These are phyloP conservation scores for Lithohypha guttulata DNA, from an alignment of 2,329 filamentous ascomycete genomes.

Conservation along the genomic window DNA sequence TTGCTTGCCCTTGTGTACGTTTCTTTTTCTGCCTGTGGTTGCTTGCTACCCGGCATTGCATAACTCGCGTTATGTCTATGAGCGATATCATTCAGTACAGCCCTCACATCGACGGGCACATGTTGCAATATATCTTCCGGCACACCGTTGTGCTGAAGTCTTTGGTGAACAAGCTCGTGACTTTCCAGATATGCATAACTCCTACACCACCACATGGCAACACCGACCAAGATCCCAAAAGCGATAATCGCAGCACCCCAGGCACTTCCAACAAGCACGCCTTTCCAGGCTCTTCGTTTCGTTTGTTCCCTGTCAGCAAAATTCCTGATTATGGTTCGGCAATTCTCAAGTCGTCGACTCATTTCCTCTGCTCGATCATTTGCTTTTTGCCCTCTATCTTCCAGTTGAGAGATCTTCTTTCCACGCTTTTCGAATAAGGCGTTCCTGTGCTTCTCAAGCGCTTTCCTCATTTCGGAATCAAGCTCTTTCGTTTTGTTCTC, in stretches of 20 bases:
- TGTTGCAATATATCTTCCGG: background rate
- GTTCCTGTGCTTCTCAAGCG: background rate
- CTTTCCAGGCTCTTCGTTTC: slow-evolving; percentile 8
- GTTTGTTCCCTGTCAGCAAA: slow-evolving; percentile 3
- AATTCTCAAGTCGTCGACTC: slow-evolving; percentile 6
- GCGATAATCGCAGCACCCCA: slow-evolving; percentile 4
- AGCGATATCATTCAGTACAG: slow-evolving; percentile 4
- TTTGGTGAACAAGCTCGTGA: background rate
- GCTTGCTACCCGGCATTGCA: no score
- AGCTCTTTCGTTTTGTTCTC: slow-evolving; percentile 2
- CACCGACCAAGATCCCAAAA: slow-evolving; percentile 1
- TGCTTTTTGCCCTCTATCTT: slow-evolving; percentile 1
- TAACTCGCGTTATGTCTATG: slow-evolving; percentile 1
- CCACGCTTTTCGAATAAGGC: background rate
- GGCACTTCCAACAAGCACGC: slow-evolving; percentile 4
- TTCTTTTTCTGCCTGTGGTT: background rate
- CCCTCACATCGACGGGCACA: slow-evolving; percentile 5
- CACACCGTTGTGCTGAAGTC: background rate
- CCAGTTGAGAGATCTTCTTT: background rate
- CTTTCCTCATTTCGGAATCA: background rate
- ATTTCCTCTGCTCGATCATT: slow-evolving; percentile 5
- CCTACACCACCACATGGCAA: slow-evolving; percentile 6
- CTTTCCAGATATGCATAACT: background rate
- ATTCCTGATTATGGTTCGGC: slow-evolving; percentile 5
- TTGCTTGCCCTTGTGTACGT: background rate